Percentiles rank a stretch among this genome's conserved stretches.
These are phyloP conservation scores for Penicillium thymicola DNA, from an alignment of 2,329 filamentous ascomycete genomes.

Conservation along the genomic window DNA sequence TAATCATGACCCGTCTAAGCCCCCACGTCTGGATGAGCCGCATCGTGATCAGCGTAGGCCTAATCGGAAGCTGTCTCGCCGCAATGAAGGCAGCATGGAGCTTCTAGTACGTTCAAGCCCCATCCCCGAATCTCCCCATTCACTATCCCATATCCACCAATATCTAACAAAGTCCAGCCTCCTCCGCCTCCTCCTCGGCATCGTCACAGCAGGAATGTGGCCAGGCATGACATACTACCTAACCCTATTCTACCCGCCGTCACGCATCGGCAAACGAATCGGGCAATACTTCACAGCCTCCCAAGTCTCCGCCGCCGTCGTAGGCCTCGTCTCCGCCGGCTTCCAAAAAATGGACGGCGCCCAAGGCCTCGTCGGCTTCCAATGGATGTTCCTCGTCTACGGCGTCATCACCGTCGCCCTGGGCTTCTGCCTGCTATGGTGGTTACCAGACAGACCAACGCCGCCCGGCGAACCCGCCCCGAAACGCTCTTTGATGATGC, in stretches of 20 bases:
- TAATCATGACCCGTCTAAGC: conserved; percentile 80
- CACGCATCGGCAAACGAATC: conserved; percentile 80
- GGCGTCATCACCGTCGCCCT: conserved; percentile 71
- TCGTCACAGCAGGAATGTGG: conserved; percentile 93
- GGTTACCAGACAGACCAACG: conserved; percentile 80
- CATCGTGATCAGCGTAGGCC: conserved; percentile 81
- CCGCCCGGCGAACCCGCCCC: conserved; percentile 52
- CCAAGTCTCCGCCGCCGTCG: conserved; percentile 83
- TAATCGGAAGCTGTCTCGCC: conserved; percentile 80
- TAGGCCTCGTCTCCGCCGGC: conserved; percentile 83
- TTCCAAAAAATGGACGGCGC: conserved; percentile 87
- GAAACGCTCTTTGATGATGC: conserved; percentile 44
- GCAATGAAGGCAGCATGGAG: conserved; percentile 81
- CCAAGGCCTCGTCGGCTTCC: conserved; percentile 66
- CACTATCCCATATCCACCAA: background rate
- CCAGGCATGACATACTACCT: conserved; percentile 92
- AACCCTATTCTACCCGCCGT: conserved; percentile 86
- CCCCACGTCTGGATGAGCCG: conserved; percentile 89
- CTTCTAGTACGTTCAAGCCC: conserved; percentile 58
- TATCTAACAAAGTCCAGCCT: conserved; percentile 41
- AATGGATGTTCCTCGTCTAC: conserved; percentile 80
- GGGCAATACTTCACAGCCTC: conserved; percentile 86
- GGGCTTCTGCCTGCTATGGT: conserved; percentile 76
- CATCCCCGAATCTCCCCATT: background rate
- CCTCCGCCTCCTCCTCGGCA: conserved; percentile 77